Percentiles rank a stretch among this genome's conserved stretches.
phyloP scores from a whole-genome alignment of 2,329 filamentous ascomycete species.

The Plenodomus tracheiphilus region DNA sequence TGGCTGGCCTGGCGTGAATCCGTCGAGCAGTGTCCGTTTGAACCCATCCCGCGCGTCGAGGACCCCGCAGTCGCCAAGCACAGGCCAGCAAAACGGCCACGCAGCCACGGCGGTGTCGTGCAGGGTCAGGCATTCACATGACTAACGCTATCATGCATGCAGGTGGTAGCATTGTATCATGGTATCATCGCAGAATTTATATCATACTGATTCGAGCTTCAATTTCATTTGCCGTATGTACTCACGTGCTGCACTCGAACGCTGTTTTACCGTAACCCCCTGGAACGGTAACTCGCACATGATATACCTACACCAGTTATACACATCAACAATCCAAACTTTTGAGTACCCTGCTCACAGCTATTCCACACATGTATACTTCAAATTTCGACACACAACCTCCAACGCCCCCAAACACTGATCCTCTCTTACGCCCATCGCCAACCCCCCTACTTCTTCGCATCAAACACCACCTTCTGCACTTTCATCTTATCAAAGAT shows the following conservation, averaged over 20 bases:
- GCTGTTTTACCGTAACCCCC: too few relatives aligned
- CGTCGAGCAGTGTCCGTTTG: slow-evolving; percentile 6
- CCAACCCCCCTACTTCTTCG: slow-evolving; percentile 35
- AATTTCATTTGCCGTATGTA: too few relatives aligned
- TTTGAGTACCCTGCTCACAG: neutral
- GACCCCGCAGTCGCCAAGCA: slow-evolving; percentile 18
- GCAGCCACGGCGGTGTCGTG: slow-evolving; percentile 13
- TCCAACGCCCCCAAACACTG: slow-evolving; percentile 2
- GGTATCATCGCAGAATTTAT: too few relatives aligned
- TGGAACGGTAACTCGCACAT: too few relatives aligned
- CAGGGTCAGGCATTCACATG: slow-evolving; percentile 3
- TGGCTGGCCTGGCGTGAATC: slow-evolving; percentile 4
- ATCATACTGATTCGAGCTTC: too few relatives aligned
- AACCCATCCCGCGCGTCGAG: neutral
- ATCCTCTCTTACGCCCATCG: neutral
- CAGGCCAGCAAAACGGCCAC: slow-evolving; percentile 15
- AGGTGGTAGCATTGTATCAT: too few relatives aligned
- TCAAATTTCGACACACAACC: neutral
- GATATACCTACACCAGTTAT: too few relatives aligned
- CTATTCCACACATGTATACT: neutral
- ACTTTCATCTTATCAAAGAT: slow-evolving; percentile 58
- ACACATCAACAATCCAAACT: neutral
- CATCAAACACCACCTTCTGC: slow-evolving; percentile 57
- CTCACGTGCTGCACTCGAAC: too few relatives aligned
- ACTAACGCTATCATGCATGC: too few relatives aligned